Evolutionary conservation across 345 rosid genomes (phyloP), one percentile per base, ranked within the genome.

Genomic region (Boechera stricta): DNA sequence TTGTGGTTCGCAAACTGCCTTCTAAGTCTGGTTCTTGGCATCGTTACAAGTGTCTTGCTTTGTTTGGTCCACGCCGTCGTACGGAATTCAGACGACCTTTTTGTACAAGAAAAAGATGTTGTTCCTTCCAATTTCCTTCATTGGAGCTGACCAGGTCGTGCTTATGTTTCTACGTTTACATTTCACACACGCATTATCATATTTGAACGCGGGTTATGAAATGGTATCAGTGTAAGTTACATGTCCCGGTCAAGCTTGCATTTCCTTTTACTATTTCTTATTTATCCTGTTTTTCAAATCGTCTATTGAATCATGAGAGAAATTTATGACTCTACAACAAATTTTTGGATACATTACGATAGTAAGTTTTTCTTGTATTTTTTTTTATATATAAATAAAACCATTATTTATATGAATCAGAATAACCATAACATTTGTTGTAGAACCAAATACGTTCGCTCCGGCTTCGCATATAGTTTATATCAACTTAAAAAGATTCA

Each of bases 11-110:
- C 77, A 36, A 79, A 74, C 42, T 74, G 69, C 15, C 26, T 78
- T 45, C 36, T 35, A 75, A 72, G 72, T 71, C 24, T 83, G 72
- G 55, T 70, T 10, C 53, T 77, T 63, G 84, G 85, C 10, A n/a
- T 81, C 26, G 77, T 41, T 10, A 45, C 69, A 9, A 82, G 82
- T 24, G 2, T 69, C 4, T 59, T 79, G 16, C 29, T 78, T 28
- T 83, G 86, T 65, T 80, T 79, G 41, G 35, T 75, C 31, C 88
- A 81, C 61, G 80, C 82, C 10, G 26, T 67, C n/a, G 16, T 79
- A 31, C 76, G 82, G 54, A 79, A 79, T 39, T 62, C 79, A 13
- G 83, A 82, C 31, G 85, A 84, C 0, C 73, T 82, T 26, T 81
- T 62, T 54, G 71, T 75, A 32, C 79, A 80, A n/a, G 83, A 82